Base-by-base conservation (phyloP, 2,329 filamentous ascomycete species). In the Colletotrichum gloeosporioides region DNA sequence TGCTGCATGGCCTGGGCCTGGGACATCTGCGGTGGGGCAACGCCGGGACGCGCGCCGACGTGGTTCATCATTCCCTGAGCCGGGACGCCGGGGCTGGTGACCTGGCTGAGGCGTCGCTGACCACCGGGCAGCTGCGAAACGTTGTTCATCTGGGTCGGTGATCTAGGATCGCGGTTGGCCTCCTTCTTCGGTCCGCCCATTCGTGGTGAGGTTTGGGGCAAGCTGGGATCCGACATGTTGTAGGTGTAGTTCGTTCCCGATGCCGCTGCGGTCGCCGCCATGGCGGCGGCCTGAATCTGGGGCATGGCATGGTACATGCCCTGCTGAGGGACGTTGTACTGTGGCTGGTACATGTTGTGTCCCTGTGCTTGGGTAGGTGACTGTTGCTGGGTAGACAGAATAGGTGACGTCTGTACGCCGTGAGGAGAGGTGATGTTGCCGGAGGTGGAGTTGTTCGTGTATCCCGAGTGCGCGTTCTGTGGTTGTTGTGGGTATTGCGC, bases 201-300 rank as follows among this genome's bases (percentile, higher is more conserved):
- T 78, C 95, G 92, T 64, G 96, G 95, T 5, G 95, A 98, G 27
- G 92, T 94, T 85, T 90, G 94, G 84, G 85, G 90, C 86, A 89
- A 89, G 87, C 89, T 93, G 25, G 91, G 89, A 81, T 96, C 94
- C 71, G 94, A 92, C 67, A 93, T 87, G 86, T 96, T 92, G 79
- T 94, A 93, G 77, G 94, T 93, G 80, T 94, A 94, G 78, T 88
- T 92, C 77, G 95, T 94, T 55, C 96, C 96, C 8, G 96, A 96
- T 13, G 96, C 96, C 2, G 96, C 96, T 22, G 96, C 96, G 2
- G 96, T 98, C 27, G 94, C 92, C 61, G 94, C 96, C 95, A 98
- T 97, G 75, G 96, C 96, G 66, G 96, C 96, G 16, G 96, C 96
- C 85, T 98, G 95, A 63, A 96, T 95, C 25, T 94, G 92, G 39